Conservation (phyloP, 73 alveolate genomes). For the Stentor roeselii region DNA sequence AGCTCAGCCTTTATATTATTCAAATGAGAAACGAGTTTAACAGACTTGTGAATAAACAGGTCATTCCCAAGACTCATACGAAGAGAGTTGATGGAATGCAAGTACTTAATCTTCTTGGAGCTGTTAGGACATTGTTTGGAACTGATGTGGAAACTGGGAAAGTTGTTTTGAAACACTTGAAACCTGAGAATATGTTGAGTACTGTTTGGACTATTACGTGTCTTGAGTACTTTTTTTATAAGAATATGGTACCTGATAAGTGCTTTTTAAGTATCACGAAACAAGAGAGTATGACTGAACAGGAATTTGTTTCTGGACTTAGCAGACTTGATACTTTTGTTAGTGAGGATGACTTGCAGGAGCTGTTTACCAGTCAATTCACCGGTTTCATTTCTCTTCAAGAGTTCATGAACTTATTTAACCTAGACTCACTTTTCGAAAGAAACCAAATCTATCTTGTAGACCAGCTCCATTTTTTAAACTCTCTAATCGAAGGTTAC, state of each 20-base stretch:
- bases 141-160: not conserved
- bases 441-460: not conserved
- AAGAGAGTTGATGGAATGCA: not conserved
- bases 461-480: not conserved
- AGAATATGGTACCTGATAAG: not conserved
- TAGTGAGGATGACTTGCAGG: not conserved
- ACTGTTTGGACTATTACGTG: not conserved
- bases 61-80: not conserved
- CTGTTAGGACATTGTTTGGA: not conserved
- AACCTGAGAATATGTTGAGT: not conserved
- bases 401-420: not conserved
- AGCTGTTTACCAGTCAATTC: not conserved
- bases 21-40: not conserved
- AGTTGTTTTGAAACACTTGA: not conserved
- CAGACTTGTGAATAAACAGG: not conserved
- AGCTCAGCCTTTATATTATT: not conserved
- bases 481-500: not conserved
- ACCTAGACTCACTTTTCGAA: not conserved
- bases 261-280: not conserved
- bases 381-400: not conserved
- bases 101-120: not conserved
- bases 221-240: too few species aligned
- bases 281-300: not conserved
- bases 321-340: not conserved
- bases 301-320: not conserved